phyloP scores from a whole-genome alignment of 2,329 filamentous ascomycete species.

The Cytospora paraplurivora region DNA sequence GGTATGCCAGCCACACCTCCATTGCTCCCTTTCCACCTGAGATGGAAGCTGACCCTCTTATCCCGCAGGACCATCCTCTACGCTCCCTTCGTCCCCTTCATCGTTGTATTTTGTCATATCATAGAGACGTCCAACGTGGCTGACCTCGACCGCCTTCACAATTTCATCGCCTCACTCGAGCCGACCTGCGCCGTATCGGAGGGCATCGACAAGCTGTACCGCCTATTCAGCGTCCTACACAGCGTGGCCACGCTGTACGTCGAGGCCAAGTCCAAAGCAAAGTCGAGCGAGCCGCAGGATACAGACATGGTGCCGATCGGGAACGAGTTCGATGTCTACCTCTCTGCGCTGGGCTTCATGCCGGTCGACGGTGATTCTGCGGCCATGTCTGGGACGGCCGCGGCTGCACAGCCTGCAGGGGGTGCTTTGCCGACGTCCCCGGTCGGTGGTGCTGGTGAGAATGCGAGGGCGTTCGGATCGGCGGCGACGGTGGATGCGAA shows the following conservation, averaged over 20 bases:
- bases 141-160: constrained; percentile 57
- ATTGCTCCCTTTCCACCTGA: constrained; percentile 17
- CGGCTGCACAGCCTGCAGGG: constrained; percentile 11
- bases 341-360: constrained; percentile 64
- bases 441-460: constrained; percentile 14
- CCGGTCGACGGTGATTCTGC: constrained; percentile 38
- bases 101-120: constrained; percentile 60
- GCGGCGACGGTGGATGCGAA: constrained; percentile 14
- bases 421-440: constrained; percentile 10
- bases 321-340: constrained; percentile 65
- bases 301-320: constrained; percentile 53
- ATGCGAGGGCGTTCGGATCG: constrained; percentile 18
- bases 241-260: constrained; percentile 64
- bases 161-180: constrained; percentile 59
- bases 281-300: constrained; percentile 50
- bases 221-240: constrained; percentile 63
- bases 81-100: constrained; percentile 61
- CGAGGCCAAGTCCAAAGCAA: constrained; percentile 60
- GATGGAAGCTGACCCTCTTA: neutral
- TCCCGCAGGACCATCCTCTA: constrained; percentile 53
- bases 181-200: constrained; percentile 56
- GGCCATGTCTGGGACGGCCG: constrained; percentile 22
- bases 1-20: constrained; percentile 40
- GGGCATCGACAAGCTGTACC: constrained; percentile 60
- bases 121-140: constrained; percentile 55